Percentiles rank a stretch among this genome's conserved stretches.
phyloP scores from a whole-genome alignment of 2,329 filamentous ascomycete genomes.

The Sclerotinia subarctica region DNA sequence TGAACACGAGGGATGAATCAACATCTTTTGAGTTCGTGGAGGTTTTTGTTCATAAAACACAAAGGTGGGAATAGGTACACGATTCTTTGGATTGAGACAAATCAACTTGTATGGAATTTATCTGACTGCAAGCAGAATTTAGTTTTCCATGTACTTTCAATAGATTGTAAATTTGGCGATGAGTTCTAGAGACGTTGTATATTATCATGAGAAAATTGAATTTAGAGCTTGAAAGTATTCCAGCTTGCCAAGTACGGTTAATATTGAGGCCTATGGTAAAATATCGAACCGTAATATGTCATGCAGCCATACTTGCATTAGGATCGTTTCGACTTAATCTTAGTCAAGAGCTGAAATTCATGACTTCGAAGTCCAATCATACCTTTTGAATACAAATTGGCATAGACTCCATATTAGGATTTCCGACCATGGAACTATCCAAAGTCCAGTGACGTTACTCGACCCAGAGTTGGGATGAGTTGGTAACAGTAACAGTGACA shows the following conservation, averaged over 20 bases:
- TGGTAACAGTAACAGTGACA: background rate
- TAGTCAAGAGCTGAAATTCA: background rate
- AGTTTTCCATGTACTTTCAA: background rate
- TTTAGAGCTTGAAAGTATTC: background rate
- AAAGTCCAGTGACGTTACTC: background rate
- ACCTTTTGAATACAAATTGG: background rate
- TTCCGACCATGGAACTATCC: background rate
- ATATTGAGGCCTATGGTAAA: background rate
- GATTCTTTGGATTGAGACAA: background rate
- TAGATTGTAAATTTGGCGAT: background rate
- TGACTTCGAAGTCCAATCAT: background rate
- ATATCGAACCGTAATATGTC: background rate
- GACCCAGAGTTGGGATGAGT: background rate
- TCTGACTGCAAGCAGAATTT: background rate
- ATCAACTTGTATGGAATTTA: background rate
- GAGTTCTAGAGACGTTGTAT: background rate
- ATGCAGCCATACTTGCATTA: conserved; percentile 6
- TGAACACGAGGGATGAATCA: background rate
- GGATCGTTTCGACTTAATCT: background rate
- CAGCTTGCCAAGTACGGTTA: background rate
- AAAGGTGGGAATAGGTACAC: background rate
- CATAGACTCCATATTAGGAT: background rate
- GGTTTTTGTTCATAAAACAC: background rate
- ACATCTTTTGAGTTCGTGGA: background rate
- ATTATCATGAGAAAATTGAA: background rate